These are phyloP conservation scores for Moesziomyces sp. DNA, from an alignment of 1,284 basidiomycete species.

Conservation along the genomic window DNA sequence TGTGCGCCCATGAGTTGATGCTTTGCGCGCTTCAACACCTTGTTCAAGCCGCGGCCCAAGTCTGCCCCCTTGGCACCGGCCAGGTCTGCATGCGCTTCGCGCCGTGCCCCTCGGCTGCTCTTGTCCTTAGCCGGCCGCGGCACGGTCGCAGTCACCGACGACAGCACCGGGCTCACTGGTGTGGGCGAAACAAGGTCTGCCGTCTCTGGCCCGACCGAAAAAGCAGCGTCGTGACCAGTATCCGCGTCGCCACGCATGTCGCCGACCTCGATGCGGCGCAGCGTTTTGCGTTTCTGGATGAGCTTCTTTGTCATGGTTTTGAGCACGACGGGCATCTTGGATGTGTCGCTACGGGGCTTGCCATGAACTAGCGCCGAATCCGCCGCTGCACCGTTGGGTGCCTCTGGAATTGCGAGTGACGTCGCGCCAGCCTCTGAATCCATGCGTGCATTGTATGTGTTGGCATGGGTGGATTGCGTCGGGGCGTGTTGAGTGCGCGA, in stretches of 20 bases:
- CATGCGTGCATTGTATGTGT: too few relatives aligned
- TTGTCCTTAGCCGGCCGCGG: background rate
- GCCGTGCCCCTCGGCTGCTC: background rate
- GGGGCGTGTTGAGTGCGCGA: background rate
- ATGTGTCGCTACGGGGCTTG: constrained; percentile 11
- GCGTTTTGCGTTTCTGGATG: constrained; percentile 68
- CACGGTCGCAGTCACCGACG: constrained; percentile 13
- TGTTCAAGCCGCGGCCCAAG: constrained; percentile 25
- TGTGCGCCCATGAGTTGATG: constrained; percentile 15
- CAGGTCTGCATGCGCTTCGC: background rate
- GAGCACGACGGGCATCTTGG: constrained; percentile 69
- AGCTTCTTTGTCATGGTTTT: constrained; percentile 70
- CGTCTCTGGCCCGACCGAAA: background rate
- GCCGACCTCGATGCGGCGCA: constrained; percentile 62
- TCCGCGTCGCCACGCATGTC: constrained; percentile 23
- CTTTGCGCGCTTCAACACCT: constrained; percentile 27
- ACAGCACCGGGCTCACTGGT: constrained; percentile 9
- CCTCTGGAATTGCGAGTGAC: constrained; percentile 19
- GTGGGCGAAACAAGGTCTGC: too few relatives aligned
- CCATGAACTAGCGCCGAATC: background rate
- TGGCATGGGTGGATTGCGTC: too few relatives aligned
- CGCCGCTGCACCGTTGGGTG: constrained; percentile 20
- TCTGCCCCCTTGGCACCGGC: constrained; percentile 9
- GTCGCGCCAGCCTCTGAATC: background rate
- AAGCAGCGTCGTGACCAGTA: background rate